Conservation (phyloP, 345 rosid genomes). For the Dovyalis caffra region DNA sequence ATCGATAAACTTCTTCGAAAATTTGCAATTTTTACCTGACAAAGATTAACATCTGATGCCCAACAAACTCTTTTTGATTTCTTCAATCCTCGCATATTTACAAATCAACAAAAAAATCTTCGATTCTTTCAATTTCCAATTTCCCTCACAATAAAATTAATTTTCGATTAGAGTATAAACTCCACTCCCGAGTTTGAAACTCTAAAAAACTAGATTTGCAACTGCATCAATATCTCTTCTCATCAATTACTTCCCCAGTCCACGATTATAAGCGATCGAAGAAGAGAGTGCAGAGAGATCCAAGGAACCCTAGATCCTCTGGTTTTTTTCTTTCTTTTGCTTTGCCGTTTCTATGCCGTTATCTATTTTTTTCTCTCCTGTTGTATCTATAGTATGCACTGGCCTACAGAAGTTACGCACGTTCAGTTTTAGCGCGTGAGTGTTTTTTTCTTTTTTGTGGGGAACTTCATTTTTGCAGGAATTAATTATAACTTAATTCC, state of each 20-base stretch:
- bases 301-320: slow-evolving; percentile 69
- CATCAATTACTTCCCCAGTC: slow-evolving; percentile 20
- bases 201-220: slow-evolving; percentile 18
- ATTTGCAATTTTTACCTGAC: slow-evolving; percentile 70
- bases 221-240: neutral
- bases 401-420: neutral
- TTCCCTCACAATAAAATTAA: slow-evolving; percentile 10
- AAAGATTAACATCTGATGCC: slow-evolving; percentile 93
- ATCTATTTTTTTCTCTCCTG: neutral
- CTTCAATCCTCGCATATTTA: slow-evolving; percentile 71
- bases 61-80: slow-evolving; percentile 87
- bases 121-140: slow-evolving; percentile 27
- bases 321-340: slow-evolving; percentile 11
- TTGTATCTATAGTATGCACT: neutral
- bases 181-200: slow-evolving; percentile 17
- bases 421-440: neutral
- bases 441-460: neutral
- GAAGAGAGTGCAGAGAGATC: slow-evolving; percentile 33
- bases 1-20: neutral
- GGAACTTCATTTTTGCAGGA: too few relatives aligned
- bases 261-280: slow-evolving; percentile 8
- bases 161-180: slow-evolving; percentile 1
- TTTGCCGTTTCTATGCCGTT: slow-evolving; percentile 25
- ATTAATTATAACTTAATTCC: neutral
- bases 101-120: slow-evolving; percentile 37